Conservation (phyloP, 768 basidiomycete genomes). For the Pleurotus giganteus region DNA sequence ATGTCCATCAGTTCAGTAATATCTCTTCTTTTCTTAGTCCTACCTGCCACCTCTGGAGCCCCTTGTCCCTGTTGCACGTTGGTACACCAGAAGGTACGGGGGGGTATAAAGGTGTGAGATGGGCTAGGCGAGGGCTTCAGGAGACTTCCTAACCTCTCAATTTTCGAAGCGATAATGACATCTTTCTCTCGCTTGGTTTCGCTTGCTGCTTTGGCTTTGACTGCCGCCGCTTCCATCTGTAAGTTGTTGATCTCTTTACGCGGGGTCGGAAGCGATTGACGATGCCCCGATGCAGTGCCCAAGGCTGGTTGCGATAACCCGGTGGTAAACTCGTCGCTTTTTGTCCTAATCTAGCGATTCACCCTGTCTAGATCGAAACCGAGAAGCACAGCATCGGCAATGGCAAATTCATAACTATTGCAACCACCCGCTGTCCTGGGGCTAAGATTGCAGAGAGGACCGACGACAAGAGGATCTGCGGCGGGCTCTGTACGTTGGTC, state of each 20-base stretch:
- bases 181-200: conserved; percentile 5
- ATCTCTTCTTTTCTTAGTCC: conserved; percentile 4
- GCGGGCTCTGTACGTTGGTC: neutral
- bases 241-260: neutral
- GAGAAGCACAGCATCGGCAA: neutral
- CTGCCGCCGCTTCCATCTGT: conserved; percentile 1
- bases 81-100: neutral
- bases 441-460: neutral
- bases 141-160: neutral
- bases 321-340: neutral
- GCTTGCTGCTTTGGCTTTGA: conserved; percentile 5
- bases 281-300: neutral
- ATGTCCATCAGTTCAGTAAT: conserved; percentile 5
- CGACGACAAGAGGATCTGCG: conserved; percentile 9
- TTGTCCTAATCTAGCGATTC: neutral
- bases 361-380: neutral
- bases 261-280: neutral
- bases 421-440: neutral
- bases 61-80: conserved; percentile 11
- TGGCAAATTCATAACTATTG: neutral
- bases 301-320: conserved; percentile 1
- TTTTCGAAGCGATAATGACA: neutral
- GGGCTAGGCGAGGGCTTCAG: neutral
- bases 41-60: neutral
- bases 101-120: neutral